These are phyloP conservation scores for Rhizopogon parksii DNA, from an alignment of 1,284 basidiomycete species.

Conservation along the genomic window DNA sequence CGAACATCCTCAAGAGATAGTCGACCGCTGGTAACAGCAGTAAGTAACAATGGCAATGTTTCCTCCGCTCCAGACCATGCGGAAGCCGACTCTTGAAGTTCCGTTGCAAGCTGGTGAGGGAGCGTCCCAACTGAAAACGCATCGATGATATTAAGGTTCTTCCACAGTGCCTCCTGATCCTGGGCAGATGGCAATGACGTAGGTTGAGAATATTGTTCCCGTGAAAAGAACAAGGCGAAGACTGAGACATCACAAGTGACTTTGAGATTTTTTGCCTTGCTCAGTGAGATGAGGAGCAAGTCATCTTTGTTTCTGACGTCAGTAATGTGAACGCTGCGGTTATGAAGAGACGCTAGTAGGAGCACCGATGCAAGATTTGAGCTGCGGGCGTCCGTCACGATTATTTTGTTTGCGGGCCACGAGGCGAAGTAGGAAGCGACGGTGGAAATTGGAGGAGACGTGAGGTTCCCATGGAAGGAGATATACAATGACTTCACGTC, in stretches of 20 bases:
- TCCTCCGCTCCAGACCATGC: conserved; percentile 84
- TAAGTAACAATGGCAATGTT: conserved; percentile 81
- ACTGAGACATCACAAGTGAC: conserved; percentile 97
- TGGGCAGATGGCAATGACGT: conserved; percentile 67
- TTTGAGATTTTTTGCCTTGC: conserved; percentile 90
- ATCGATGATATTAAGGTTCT: conserved; percentile 81
- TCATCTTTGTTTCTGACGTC: conserved; percentile 88
- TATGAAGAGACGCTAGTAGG: conserved; percentile 88
- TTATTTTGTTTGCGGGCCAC: conserved; percentile 89
- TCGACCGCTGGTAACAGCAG: conserved; percentile 76
- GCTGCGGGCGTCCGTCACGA: conserved; percentile 90
- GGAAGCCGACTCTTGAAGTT: conserved; percentile 61
- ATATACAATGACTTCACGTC: conserved; percentile 83
- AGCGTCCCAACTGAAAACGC: conserved; percentile 85
- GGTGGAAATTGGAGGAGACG: conserved; percentile 45
- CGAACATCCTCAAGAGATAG: conserved; percentile 83
- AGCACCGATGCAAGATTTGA: conserved; percentile 92
- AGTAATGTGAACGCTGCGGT: conserved; percentile 88
- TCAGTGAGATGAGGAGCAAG: conserved; percentile 85
- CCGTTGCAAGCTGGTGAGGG: conserved; percentile 73
- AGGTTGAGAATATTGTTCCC: conserved; percentile 65
- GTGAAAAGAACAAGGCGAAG: conserved; percentile 88
- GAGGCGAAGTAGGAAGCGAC: conserved; percentile 85
- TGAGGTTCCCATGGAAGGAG: conserved; percentile 57
- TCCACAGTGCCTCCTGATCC: conserved; percentile 87